These are phyloP conservation scores for Calonectria ilicicola DNA, from an alignment of 2,329 filamentous ascomycete species.

Conservation along the genomic window DNA sequence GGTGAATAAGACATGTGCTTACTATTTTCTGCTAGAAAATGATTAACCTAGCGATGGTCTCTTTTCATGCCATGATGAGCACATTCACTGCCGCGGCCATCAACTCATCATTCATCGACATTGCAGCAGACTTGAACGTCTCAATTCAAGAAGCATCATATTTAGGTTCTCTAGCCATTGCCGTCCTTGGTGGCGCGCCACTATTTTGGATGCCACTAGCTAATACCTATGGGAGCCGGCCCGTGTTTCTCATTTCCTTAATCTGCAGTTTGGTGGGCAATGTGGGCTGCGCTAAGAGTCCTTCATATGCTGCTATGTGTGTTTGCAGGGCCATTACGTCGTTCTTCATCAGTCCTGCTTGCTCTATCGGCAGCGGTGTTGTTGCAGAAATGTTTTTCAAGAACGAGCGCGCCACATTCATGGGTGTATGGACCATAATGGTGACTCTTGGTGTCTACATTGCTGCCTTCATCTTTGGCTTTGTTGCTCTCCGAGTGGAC, in stretches of 20 bases:
- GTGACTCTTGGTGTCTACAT: not conserved
- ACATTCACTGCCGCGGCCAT: not conserved
- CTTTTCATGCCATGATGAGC: not conserved
- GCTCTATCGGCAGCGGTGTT: not conserved
- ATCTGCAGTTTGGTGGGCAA: not conserved
- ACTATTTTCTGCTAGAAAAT: not conserved
- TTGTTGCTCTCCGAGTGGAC: conserved; percentile 61
- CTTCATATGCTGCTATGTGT: not conserved
- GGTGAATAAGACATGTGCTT: not conserved
- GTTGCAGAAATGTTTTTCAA: conserved; percentile 5
- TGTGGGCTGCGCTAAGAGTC: conserved; percentile 2
- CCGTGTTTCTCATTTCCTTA: not conserved
- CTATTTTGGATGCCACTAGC: conserved; percentile 3
- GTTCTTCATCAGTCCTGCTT: not conserved
- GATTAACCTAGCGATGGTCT: not conserved
- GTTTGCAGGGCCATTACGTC: not conserved
- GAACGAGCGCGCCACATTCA: not conserved
- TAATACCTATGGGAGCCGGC: not conserved
- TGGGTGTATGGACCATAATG: conserved; percentile 7
- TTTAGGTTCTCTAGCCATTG: not conserved
- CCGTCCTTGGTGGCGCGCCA: not conserved
- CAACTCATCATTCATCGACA: not conserved
- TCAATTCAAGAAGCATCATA: not conserved
- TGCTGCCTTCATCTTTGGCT: conserved; percentile 39
- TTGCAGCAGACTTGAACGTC: not conserved